phyloP scores from a whole-genome alignment of 345 rosid genomes.

The Gossypium sturtianum region DNA sequence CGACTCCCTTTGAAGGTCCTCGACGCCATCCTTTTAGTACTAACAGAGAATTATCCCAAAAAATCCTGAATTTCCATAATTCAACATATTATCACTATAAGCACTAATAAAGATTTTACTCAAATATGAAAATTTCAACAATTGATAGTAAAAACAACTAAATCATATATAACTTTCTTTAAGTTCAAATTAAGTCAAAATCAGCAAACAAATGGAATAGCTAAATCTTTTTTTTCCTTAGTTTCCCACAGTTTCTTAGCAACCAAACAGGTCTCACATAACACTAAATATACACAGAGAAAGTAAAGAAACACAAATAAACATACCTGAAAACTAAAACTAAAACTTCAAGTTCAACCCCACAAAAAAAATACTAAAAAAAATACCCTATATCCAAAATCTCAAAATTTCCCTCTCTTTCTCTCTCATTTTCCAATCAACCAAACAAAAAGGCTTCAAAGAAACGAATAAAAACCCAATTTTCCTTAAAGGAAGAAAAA shows the following conservation, averaged over 20 bases:
- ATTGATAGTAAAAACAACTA: not conserved
- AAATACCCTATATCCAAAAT: not conserved
- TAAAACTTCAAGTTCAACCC: not conserved
- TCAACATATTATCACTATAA: not conserved
- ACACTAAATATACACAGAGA: conserved; percentile 2
- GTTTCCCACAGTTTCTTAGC: conserved; percentile 5
- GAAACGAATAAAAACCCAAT: not conserved
- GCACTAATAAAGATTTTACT: not conserved
- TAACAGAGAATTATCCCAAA: conserved; percentile 9
- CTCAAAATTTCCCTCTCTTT: not conserved
- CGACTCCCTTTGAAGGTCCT: conserved; percentile 48
- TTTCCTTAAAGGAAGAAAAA: conserved; percentile 7
- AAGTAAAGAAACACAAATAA: not conserved
- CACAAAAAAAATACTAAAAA: not conserved
- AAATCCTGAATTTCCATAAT: conserved; percentile 36
- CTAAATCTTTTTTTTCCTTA: not conserved
- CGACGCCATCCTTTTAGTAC: conserved; percentile 49
- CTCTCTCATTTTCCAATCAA: conserved; percentile 6
- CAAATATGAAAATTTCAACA: not conserved
- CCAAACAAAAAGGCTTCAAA: conserved; percentile 1
- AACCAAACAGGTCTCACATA: not conserved
- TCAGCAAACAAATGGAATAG: not conserved
- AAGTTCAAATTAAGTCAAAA: not conserved
- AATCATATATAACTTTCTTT: not conserved
- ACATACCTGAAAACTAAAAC: not conserved